Evolutionary conservation across 2,329 filamentous ascomycete genomes (phyloP), one percentile per base, ranked within the genome.

Genomic region (Phialophora chinensis): DNA sequence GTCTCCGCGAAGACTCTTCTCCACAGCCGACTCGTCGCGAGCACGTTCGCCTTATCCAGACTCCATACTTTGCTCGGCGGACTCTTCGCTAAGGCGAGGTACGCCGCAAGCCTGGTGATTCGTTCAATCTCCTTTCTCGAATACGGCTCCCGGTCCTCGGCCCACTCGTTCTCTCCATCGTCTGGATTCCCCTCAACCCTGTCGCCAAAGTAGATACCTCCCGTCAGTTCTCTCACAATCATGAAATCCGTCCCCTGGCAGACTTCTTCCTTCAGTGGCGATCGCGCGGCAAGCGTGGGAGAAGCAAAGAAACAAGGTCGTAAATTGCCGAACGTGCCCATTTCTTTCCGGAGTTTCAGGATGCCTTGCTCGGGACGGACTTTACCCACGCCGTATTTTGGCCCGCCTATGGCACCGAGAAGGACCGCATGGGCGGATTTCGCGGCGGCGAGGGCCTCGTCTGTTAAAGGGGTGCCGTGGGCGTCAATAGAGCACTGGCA

Each of bases 301-400:
- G 93, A 93, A 59, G 92, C 92, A 82, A 99, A 98, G 86, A 91
- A 96, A 86, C 94, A 98, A 10, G 93, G 94, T 5, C 94, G 90
- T 66, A 98, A 88, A 86, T 98, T 98, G 73, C 93, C 94, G 81
- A 96, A 98, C 64, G 94, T 92, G 76, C 87, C 86, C 85, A 98
- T 91, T 81, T 97, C 91, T 81, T 96, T 97, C 81, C 94, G 92
- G 62, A 98, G 91, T 73, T 84, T 87, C 69, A 98, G 89, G 74
- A 98, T 88, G 68, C 94, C 94, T 81, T 97, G 92, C 79, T 98
- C 94, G 1, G 94, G 94, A 53, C 93, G 91, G 70, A 97, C 90
- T 65, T 88, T 81, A 72, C 91, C 92, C 35, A 92, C 95, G 68
- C 93, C 93, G 92, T 93, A 98, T 92, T 97, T 88, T 42, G 95